These are phyloP conservation scores for Kuraishia capsulata DNA, from an alignment of 805 yeast species.

Conservation along the genomic window DNA sequence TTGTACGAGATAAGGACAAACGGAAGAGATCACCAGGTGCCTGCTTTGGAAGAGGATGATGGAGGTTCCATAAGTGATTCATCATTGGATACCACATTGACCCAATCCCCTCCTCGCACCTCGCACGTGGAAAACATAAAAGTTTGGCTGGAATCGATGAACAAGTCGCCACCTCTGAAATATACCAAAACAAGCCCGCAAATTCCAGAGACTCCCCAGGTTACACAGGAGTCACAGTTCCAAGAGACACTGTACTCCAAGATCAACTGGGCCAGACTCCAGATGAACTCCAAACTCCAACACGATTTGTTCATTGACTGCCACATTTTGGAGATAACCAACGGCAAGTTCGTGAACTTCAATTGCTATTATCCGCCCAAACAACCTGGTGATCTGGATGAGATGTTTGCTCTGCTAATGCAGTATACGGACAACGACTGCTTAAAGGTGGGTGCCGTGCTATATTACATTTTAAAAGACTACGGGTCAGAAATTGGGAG, in stretches of 20 bases:
- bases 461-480: neutral
- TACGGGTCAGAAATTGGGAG: neutral
- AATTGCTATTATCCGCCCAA: conserved; percentile 3
- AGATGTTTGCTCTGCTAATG: neutral
- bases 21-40: neutral
- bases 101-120: neutral
- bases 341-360: neutral
- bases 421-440: neutral
- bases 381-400: neutral
- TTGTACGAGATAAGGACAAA: neutral
- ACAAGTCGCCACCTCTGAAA: neutral
- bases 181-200: no score
- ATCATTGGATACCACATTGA: neutral
- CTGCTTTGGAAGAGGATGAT: neutral
- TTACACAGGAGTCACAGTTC: neutral
- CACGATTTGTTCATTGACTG: conserved; percentile 1
- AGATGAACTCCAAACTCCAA: conserved; percentile 1
- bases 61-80: neutral
- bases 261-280: neutral
- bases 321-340: neutral
- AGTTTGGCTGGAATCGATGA: neutral
- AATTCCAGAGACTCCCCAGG: no score
- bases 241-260: neutral
- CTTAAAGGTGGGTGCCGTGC: neutral
- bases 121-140: neutral